Evolutionary conservation across 1,139 yeast species (phyloP).

Genomic region (Geotrichum phurueaensis): DNA sequence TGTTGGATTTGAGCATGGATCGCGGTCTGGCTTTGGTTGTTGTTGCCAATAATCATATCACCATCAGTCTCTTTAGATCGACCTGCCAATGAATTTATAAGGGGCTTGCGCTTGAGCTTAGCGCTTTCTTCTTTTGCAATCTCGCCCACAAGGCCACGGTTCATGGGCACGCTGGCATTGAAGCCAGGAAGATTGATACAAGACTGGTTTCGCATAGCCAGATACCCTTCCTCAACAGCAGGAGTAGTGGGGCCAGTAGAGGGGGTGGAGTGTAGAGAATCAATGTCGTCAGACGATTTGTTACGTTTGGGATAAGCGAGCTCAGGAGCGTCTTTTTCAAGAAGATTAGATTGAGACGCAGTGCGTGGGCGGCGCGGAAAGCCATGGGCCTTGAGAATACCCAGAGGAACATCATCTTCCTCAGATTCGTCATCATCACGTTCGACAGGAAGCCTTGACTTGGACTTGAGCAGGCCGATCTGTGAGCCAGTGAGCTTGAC

Average conservation of each 20-base stretch:
- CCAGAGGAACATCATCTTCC: slow-evolving; percentile 39
- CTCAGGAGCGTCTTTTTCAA: background rate
- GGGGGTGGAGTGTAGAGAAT: slow-evolving; percentile 5
- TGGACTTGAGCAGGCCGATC: slow-evolving; percentile 20
- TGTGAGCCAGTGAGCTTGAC: slow-evolving; percentile 36
- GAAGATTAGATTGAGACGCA: slow-evolving; percentile 22
- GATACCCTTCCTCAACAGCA: slow-evolving; percentile 8
- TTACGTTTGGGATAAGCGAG: background rate
- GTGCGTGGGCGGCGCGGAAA: slow-evolving; percentile 29
- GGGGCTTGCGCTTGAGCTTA: slow-evolving; percentile 29
- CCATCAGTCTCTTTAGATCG: background rate
- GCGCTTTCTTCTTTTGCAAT: slow-evolving; percentile 38
- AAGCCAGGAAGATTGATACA: slow-evolving; percentile 23
- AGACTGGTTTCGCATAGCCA: slow-evolving; percentile 10
- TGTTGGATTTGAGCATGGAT: slow-evolving; percentile 22
- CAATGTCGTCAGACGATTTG: slow-evolving; percentile 11
- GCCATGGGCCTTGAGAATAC: slow-evolving; percentile 39
- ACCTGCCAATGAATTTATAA: background rate
- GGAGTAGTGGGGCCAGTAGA: background rate
- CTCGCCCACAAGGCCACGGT: slow-evolving; percentile 38
- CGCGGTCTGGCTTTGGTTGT: slow-evolving; percentile 12
- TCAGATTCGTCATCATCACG: slow-evolving; percentile 34
- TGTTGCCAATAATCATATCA: background rate
- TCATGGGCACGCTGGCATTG: slow-evolving; percentile 10
- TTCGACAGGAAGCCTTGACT: slow-evolving; percentile 4